Evolutionary conservation across 1,284 basidiomycete genomes (phyloP).

Genomic region (Trichosporon sp.): DNA sequence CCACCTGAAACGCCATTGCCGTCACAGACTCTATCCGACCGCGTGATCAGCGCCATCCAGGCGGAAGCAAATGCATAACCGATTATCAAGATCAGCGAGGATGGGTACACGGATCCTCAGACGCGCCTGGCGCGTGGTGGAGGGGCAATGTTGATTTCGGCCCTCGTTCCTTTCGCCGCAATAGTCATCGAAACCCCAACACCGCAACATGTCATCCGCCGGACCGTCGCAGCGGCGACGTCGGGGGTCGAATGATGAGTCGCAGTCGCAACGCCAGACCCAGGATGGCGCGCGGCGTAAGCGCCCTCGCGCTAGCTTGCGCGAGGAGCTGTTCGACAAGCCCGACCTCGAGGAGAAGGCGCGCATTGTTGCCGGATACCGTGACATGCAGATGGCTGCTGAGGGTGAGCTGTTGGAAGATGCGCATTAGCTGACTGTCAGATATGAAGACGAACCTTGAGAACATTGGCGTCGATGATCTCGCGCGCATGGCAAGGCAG

Average conservation of each 20-base stretch:
- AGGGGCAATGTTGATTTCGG: not conserved
- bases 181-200: not conserved
- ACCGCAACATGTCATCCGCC: not conserved
- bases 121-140: constrained; percentile 4
- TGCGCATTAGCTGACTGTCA: constrained; percentile 11
- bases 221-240: constrained; percentile 7
- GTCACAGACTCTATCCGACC: not conserved
- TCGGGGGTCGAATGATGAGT: not conserved
- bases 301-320: not conserved
- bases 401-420: constrained; percentile 24
- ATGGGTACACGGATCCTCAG: not conserved
- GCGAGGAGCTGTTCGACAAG: constrained; percentile 28
- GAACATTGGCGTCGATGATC: constrained; percentile 23
- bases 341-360: constrained; percentile 25
- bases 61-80: not conserved
- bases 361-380: constrained; percentile 21
- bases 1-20: not conserved
- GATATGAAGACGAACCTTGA: constrained; percentile 32
- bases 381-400: constrained; percentile 27
- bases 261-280: not conserved
- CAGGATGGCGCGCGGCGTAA: not conserved
- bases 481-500: constrained; percentile 17
- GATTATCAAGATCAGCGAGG: not conserved
- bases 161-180: not conserved
- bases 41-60: not conserved